Evolutionary conservation across 2,329 filamentous ascomycete genomes (phyloP), one percentile per base, ranked within the genome.

Genomic region (Hymenoscyphus occultus): DNA sequence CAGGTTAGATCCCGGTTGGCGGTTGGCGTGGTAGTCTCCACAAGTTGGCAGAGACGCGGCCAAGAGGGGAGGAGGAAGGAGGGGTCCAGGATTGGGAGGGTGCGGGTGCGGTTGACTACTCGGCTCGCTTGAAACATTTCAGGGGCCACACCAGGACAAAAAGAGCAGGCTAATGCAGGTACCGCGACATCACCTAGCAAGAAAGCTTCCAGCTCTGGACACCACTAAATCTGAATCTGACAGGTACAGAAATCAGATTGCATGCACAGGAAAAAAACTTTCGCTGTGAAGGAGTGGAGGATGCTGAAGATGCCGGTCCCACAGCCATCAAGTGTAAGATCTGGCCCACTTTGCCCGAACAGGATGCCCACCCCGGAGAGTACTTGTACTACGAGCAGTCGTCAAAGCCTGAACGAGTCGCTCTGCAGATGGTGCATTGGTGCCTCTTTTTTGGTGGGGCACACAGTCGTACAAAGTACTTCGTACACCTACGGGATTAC

Each of bases 161-260:
- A 39, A 58, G 32, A 39, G 56, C 28, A 58, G 28, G 35, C 56
- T 60, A 65, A 65, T 63, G 64, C 64, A 65, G 64, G 64, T 65
- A 65, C 64, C 39, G 56, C 63, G 35, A 48, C 60, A 56, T 28
- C 22, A 35, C 42, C 42, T 16, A 45, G 42, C 45, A 40, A 59
- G 56, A 39, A 39, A 31, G 22, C 32, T 10, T 40, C 32, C 32
- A 19, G n/a, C 56, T 40, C 32, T 40, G n/a, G 32, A 16, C 19
- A n/a, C 51, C n/a, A 9, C 10, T 13, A 56, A 4, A 19, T 6
- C 35, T 7, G 9, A 35, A 7, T 7, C 35, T 35, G 9, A 35
- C 42, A 48, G 42, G 42, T 14, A 48, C 42, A 48, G 45, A 22
- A 45, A 51, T 22, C 45, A 51, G 3, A 22, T 10, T 51, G 6